Base-by-base conservation (phyloP, 2,329 filamentous ascomycete species). In the Stachybotrys chlorohalonatus region DNA sequence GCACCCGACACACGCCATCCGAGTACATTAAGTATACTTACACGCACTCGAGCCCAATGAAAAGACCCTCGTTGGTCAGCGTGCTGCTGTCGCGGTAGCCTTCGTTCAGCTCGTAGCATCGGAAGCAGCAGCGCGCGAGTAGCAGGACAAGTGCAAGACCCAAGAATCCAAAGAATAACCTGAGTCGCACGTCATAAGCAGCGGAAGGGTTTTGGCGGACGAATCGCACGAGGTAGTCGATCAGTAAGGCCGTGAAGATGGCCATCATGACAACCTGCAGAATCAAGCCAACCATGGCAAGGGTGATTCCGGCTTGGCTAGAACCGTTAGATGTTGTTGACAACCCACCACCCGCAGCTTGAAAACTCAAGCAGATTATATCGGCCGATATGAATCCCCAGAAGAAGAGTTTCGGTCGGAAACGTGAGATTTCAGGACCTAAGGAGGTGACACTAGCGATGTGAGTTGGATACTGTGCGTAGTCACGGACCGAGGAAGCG, bases 31-130 rank as follows among this genome's bases (percentile, higher is more conserved):
- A 30, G 6, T 11, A 54, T 1, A 66, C 70, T 59, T 63, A 74
- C 72, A 71, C 70, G 66, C 77, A 78, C 68, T 83, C 80, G 0
- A 83, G 69, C 0, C 68, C 76, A 57, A 82, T 81, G 57, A 83
- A 83, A 2, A 78, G 63, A 0, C 65, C 67, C 62, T 83, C 68
- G 47, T 82, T 62, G 5, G 70, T 70, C 47, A 85, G 80, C 54
- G 86, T 66, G 6, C 72, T 64, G 0, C 82, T 83, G 31, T 66
- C 47, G 6, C 62, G 72, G 70, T 84, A 88, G 1, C 85, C 85
- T 46, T 83, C 71, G 57, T 78, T 81, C 56, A 88, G 66, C 68
- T 89, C 85, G 9, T 82, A 81, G 47, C 86, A 82, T 53, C 85
- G 76, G 65, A 83, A 87, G 9, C 80, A 74, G 58, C 80, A 85